phyloP scores from a whole-genome alignment of 495 filamentous ascomycete genomes.

The Penicillium lividum region DNA sequence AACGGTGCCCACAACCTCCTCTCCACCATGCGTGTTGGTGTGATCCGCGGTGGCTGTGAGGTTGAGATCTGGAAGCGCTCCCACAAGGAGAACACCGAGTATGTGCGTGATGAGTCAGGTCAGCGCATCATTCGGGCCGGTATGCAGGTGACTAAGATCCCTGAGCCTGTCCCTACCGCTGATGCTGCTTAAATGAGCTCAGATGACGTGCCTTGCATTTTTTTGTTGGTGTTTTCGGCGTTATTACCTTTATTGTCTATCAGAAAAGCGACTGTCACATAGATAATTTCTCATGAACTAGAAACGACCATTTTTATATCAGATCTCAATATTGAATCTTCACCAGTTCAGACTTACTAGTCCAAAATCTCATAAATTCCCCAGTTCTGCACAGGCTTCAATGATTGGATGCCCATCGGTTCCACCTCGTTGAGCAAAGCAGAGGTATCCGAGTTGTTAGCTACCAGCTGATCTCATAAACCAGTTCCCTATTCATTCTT shows the following conservation, averaged over 20 bases:
- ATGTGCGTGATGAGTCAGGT: constrained; percentile 78
- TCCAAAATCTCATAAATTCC: too few species aligned
- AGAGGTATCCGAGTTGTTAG: too few species aligned
- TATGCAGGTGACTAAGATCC: constrained; percentile 83
- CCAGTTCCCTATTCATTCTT: too few species aligned
- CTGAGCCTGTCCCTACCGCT: constrained; percentile 47
- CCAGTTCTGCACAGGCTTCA: too few species aligned
- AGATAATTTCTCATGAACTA: constrained; percentile 35
- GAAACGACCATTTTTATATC: constrained; percentile 28
- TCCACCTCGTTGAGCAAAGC: too few species aligned
- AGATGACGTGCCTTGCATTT: constrained; percentile 24
- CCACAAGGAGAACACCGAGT: constrained; percentile 77
- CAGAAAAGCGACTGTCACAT: constrained; percentile 29
- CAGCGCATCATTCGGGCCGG: constrained; percentile 88
- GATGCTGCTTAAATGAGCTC: constrained; percentile 42
- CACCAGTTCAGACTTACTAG: too few species aligned
- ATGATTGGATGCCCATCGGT: too few species aligned
- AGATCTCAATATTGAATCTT: neutral
- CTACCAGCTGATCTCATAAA: too few species aligned
- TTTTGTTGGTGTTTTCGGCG: constrained; percentile 26
- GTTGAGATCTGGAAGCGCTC: constrained; percentile 99
- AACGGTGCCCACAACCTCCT: constrained; percentile 98
- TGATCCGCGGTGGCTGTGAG: constrained; percentile 93
- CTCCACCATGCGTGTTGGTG: constrained; percentile 94
- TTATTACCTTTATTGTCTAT: constrained; percentile 18